Base-by-base conservation (phyloP, 805 yeast genomes). In the Wickerhamiella alocasiicola region DNA sequence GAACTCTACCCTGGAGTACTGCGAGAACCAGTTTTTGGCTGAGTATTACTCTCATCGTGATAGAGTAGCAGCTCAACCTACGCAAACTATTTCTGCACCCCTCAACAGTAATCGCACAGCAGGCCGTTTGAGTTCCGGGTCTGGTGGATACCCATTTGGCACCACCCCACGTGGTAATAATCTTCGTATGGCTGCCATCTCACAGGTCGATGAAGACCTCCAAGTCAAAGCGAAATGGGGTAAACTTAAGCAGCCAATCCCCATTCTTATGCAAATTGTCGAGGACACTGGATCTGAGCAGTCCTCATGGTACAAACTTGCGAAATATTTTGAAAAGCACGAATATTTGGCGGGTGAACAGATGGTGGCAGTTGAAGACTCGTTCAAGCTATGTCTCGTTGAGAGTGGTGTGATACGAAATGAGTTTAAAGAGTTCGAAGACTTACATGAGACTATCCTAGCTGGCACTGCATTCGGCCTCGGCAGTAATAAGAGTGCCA, bases 1-100 rank as follows among this genome's bases (percentile, higher is more conserved):
- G 51, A 91, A 91, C 55, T 72, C 80, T 42, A 94, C 95, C 0
- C 67, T 91, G 31, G 97, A 91, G 60, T 88, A 95, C 95, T 84
- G 96, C 64, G 98, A 91, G 58, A 88, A 91, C 60, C 78, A 79
- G 51, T 84, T 87, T 50, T 67, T 91, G 52, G 66, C 71, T 38
- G 72, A 76, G 21, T 78, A 78, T 56, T 74, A 68, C 49, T 63
- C 48, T 21, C 59, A 63, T 42, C 51, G 61, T 18, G 59, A 58
- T 17, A 34, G 41, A 23, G 24, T 30, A 15, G 21, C 21, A 16
- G 27, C n/a, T 26, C 24, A 13, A n/a, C 32, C 24, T 16, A n/a
- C 21, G 15, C 16, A 24, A 11, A 15, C 18, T 16, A 12, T 20
- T 21, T 23, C 26, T 11, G 26, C 26, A 7, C 26, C 26, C 26